Base-by-base conservation (phyloP, 441 rosid genomes). In the Populus trichocarpa region DNA sequence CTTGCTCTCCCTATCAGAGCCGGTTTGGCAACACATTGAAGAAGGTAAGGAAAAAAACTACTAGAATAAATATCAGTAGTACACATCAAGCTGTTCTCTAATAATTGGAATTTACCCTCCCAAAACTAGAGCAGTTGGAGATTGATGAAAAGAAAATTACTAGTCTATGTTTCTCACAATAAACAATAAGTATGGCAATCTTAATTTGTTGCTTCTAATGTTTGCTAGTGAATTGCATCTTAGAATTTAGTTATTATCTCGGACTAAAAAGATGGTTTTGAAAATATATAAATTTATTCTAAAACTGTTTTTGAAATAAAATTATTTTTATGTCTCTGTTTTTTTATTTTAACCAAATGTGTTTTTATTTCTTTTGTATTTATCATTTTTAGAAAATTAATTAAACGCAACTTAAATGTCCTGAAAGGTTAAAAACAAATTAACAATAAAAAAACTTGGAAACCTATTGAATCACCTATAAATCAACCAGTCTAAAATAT, bases 131-230 rank as follows among this genome's bases (percentile, higher is more conserved):
- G 57, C 12, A 50, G 30, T 20, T 30, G 30, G 35, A 36, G 13
- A 59, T 40, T 33, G 22, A 0, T 20, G 13, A 67, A 67, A 22
- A 22, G 46, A 40, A 40, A 40, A 40, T 11, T 40, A 40, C 46
- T 12, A 12, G 46, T 40, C 46, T 10, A 40, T 40, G 14, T 10
- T 8, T 59, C 1, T 59, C 23, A 59, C 65, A 59, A 57, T 2
- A 57, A n/a, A 3, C 25, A 59, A 4, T 4, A n/a, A 59, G 13
- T 10, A n/a, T 59, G 65, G 6, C 40, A 26, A 36, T 70, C 33
- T 63, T 77, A 61, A 59, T 77, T 77, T 59, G 64, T 77, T 25
- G 3, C 8, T n/a, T 22, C 36, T 28, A 36, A 69, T 57, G 79
- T 69, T 69, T 69, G 77, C 26, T 65, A 36, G 70, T 38, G 77